A percentile compares a stretch with the other conserved stretches of the same genome.
These are phyloP conservation scores for Escovopsis weberi DNA, from an alignment of 2,329 filamentous ascomycete genomes.

Conservation along the genomic window DNA sequence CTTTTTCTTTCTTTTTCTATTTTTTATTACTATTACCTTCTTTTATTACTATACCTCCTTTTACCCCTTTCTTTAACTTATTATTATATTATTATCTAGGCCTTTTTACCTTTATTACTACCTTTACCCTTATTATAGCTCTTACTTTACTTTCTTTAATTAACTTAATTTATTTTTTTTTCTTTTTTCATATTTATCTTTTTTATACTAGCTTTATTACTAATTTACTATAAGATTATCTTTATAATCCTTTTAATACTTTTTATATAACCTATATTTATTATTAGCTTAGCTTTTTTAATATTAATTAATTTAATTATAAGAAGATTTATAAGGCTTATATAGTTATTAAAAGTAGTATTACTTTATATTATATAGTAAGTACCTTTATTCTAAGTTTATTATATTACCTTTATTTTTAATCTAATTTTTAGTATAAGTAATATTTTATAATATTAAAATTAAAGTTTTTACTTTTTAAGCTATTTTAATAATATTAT, in stretches of 20 bases:
- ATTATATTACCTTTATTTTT: no score
- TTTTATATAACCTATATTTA: not conserved
- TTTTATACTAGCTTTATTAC: not conserved
- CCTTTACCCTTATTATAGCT: not conserved
- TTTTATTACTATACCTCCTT: no score
- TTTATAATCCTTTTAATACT: not conserved
- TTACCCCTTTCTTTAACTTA: no score
- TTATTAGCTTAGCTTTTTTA: not conserved
- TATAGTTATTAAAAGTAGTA: no score
- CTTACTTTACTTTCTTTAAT: not conserved
- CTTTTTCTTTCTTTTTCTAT: no score
- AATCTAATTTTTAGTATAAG: not conserved
- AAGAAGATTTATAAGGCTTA: no score
- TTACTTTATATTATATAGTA: not conserved
- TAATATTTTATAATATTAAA: not conserved
- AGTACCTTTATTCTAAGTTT: no score
- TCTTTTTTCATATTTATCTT: no score
- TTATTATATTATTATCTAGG: not conserved
- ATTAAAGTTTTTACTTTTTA: not conserved
- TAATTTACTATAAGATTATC: not conserved
- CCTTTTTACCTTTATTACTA: not conserved
- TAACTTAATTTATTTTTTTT: not conserved
- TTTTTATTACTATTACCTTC: no score
- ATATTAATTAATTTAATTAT: not conserved
- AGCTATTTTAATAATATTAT: not conserved